Percentiles rank a stretch among this genome's conserved stretches.
phyloP scores from a whole-genome alignment of 768 basidiomycete genomes.

The Russula earlei region DNA sequence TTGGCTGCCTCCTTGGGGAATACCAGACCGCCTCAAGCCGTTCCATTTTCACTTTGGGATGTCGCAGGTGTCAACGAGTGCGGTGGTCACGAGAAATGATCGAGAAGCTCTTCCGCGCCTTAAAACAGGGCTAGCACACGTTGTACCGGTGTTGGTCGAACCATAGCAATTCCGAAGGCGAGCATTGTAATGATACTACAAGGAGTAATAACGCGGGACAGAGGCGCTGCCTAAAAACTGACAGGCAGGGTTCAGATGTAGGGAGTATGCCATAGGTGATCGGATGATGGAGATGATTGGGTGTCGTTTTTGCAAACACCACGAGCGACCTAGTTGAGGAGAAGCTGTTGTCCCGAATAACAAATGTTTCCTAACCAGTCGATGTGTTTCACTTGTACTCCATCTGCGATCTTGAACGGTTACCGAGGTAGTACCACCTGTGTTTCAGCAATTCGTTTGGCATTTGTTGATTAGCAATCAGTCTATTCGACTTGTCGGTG shows the following conservation, averaged over 20 bases:
- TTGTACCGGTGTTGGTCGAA: too few species aligned
- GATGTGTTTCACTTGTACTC: neutral
- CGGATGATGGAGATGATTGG: neutral
- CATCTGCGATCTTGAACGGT: neutral
- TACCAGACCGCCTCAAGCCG: too few species aligned
- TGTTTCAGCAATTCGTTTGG: neutral
- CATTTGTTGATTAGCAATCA: neutral
- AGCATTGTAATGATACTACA: neutral
- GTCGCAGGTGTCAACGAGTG: too few species aligned
- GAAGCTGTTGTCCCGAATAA: too few species aligned
- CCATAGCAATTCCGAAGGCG: neutral
- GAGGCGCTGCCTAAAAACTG: too few species aligned
- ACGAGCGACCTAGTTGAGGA: too few species aligned
- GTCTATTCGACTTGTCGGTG: neutral
- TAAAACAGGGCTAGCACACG: too few species aligned
- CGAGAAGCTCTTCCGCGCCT: too few species aligned
- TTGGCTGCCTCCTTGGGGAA: too few species aligned
- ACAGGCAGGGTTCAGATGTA: neutral
- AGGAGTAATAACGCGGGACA: neutral
- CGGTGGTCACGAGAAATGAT: too few species aligned
- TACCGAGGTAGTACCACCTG: neutral
- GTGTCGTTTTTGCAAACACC: neutral
- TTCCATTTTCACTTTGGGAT: too few species aligned
- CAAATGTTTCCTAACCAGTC: neutral
- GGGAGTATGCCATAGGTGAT: neutral